Evolutionary conservation across 306 rosid species (phyloP), one percentile per base, ranked within the genome.

Genomic region (Morella rubra): DNA sequence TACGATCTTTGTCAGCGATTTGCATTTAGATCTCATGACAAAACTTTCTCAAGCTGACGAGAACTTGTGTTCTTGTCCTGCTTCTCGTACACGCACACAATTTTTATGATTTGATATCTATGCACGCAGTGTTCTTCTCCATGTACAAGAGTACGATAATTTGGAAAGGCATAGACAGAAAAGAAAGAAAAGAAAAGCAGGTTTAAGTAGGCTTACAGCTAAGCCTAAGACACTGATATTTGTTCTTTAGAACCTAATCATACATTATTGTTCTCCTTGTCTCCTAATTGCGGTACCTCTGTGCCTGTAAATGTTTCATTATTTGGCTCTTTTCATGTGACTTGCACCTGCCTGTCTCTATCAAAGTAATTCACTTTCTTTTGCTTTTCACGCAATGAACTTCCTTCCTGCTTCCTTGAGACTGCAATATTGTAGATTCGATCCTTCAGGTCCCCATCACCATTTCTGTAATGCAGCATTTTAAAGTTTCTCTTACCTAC

Each of bases 1-100:
- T 71, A 67, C 81, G 88, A 10, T 22, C 20, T 80, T 70, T 82
- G 92, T 88, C 83, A 79, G 88, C 66, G 71, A 62, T 73, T 55
- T 77, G 86, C 54, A 71, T 77, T 79, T 79, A 71, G 77, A 60
- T 72, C 78, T 77, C 56, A n/a, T 71, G 81, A 79, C 80, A 77
- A 71, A 79, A 58, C 72, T 75, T 71, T 74, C 51, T 73, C 75
- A 79, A 59, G 76, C 72, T 83, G 73, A 79, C 76, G 50, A 79
- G 47, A 61, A 64, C 78, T 60, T 60, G 46, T 75, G 41, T 80
- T 73, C 65, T 76, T 80, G 84, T 88, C 81, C 44, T 79, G 59
- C 70, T 32, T 32, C 82, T 61, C 32, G 16, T 69, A 9, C 41
- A 61, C 79, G 78, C 76, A 68, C 64, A 46, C 82, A 79, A 40